Evolutionary conservation across 306 rosid species (phyloP), one percentile per base, ranked within the genome.

Genomic region (Oxytropis ochrocephala): DNA sequence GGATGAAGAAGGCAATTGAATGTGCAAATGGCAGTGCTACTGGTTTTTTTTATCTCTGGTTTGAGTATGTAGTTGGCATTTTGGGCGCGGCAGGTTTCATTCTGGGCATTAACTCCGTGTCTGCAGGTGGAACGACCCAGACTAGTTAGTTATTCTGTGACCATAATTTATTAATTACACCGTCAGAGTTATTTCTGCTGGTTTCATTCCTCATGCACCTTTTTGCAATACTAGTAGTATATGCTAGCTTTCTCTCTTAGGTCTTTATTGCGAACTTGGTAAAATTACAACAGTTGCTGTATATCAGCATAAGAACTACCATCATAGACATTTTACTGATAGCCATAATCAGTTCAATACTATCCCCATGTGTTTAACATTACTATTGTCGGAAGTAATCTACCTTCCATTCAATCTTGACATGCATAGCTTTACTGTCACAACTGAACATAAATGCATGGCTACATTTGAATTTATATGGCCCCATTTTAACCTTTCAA

Each of bases 1-100:
- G 6, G 87, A 85, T 39, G 88, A 78, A 0, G 87, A 82, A 11
- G 83, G 72, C 73, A 76, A 81, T 76, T 91, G 84, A 88, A 80
- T 78, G 64, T 64, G 9, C 55, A 58, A 72, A 13, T 24, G 38
- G n/a, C 55, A 27, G 65, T 42, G 17, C 56, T 74, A 46, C 47
- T 78, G 64, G 12, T 50, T 60, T 73, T 59, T 42, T 67, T 78
- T 58, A 63, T 60, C 67, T 49, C 84, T 39, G 49, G 67, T 38
- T 60, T 17, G 65, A 59, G 65, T 59, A 35, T 59, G 67, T 39
- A 38, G 41, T 39, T 11, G 48, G 16, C 30, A 36, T 14, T 14
- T 18, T 60, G 50, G 49, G 16, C 30, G 7, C 11, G 49, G 16
- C 17, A 16, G 49, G 49, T 33, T 60, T 60, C 49, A 17, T 60